Evolutionary conservation across 441 rosid genomes (phyloP).

Genomic region (Populus trichocarpa): DNA sequence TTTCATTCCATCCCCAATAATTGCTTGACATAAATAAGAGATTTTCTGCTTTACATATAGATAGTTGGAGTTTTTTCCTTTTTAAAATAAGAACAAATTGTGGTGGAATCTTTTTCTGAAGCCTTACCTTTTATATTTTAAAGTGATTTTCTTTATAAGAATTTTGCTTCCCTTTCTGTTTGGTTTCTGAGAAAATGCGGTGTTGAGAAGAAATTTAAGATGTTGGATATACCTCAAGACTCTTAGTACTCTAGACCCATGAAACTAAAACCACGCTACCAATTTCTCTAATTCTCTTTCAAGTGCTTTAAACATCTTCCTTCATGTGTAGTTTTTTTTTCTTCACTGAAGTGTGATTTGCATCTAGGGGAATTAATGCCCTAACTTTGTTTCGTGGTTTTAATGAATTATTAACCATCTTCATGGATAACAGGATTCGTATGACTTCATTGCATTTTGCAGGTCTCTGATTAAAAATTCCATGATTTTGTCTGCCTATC

Average conservation of each 20-base stretch:
- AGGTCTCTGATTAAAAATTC: not conserved
- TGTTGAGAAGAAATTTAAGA: not conserved
- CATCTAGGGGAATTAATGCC: not conserved
- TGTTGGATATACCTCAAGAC: not conserved
- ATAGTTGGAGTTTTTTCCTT: not conserved
- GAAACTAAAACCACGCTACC: not conserved
- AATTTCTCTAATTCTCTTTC: not conserved
- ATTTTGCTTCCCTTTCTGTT: not conserved
- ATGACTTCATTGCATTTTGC: not conserved
- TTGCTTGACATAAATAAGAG: not conserved
- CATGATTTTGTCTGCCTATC: not conserved
- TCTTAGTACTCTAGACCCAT: not conserved
- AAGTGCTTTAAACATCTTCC: not conserved
- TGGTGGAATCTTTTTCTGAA: not conserved
- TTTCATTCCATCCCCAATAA: not conserved
- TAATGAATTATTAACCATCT: not conserved
- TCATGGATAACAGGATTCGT: not conserved
- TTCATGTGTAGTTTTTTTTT: too few relatives aligned
- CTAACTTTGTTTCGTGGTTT: not conserved
- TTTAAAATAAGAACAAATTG: not conserved
- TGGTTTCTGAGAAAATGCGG: not conserved
- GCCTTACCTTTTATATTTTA: not conserved
- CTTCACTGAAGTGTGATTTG: not conserved
- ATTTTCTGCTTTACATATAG: not conserved
- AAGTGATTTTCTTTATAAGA: not conserved